phyloP scores from a whole-genome alignment of 1,139 yeast genomes.

The Nakaseomyces delphensis region DNA sequence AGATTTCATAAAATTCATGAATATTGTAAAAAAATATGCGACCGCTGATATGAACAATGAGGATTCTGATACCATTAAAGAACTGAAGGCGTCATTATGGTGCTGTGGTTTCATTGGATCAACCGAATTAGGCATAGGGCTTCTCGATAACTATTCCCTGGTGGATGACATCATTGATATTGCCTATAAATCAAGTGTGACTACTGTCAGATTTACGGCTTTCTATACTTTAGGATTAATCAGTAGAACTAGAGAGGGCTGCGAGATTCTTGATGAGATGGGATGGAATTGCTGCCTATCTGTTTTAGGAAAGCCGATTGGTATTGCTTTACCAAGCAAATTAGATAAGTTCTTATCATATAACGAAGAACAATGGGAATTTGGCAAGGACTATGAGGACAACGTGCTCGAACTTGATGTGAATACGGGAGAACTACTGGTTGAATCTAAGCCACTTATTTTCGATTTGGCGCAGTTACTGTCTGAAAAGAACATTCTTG shows the following conservation, averaged over 20 bases:
- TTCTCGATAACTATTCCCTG: conserved; percentile 54
- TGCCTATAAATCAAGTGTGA: conserved; percentile 46
- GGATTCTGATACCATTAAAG: conserved; percentile 32
- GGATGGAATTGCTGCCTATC: conserved; percentile 64
- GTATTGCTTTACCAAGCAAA: conserved; percentile 47
- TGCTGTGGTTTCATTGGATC: conserved; percentile 78
- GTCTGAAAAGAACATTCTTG: conserved; percentile 18
- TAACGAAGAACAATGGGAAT: conserved; percentile 20
- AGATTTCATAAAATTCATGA: conserved; percentile 39
- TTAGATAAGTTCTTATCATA: conserved; percentile 25
- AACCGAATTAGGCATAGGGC: conserved; percentile 54
- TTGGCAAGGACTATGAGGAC: conserved; percentile 14
- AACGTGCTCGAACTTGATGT: conserved; percentile 17
- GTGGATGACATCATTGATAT: conserved; percentile 47
- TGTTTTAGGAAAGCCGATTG: conserved; percentile 44
- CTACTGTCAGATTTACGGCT: conserved; percentile 67
- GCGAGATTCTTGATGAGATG: conserved; percentile 74
- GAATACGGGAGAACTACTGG: conserved; percentile 15
- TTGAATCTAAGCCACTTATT: conserved; percentile 13
- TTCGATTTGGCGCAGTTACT: conserved; percentile 17
- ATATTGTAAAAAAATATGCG: conserved; percentile 34
- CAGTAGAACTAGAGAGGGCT: conserved; percentile 66
- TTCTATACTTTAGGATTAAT: conserved; percentile 72
- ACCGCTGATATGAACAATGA: conserved; percentile 18
- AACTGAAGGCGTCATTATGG: conserved; percentile 75